Base-by-base conservation (phyloP, 129 eudicot genomes). In the Apium graveolens region DNA sequence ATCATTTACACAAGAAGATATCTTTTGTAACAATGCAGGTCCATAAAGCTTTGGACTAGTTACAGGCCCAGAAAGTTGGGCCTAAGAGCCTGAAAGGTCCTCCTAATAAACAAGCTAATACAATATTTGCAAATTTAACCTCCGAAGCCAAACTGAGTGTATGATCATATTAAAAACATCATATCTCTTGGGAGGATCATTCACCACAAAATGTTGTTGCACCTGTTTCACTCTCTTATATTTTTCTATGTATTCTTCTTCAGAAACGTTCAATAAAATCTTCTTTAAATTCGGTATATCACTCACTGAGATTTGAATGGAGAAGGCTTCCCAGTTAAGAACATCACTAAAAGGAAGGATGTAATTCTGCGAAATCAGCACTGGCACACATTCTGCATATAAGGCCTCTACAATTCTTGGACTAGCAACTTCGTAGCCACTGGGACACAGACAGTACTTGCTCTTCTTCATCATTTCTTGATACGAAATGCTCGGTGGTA, bases 341-440 rank as follows among this genome's bases (percentile, higher is more conserved):
- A 92, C 97, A 76, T 92, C 97, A 66, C 91, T 90, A 55, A 90
- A 90, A 13, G 97, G 97, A 70, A 84, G 80, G 8, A 92, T 69
- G 49, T 92, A 88, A 17, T 85, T 60, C 38, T 90, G 86, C 8
- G 96, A 90, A 53, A 92, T 87, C 85, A 92, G 76, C 57, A 92
- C 96, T 0, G 97, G 97, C 84, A 92, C 93, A 76, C 97, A 92
- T 34, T 87, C 93, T 26, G 93, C 90, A 27, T 90, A 90, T 27
- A 92, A 85, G 0, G 97, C 96, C 83, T 92, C 97, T 20, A 84
- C 90, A 55, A 90, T 80, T 63, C 97, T 81, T 1, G 96, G 97
- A 49, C 93, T 92, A 17, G 97, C 96, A 21, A 90, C 97, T 82
- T 94, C 98, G 51, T 41, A 82, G 32, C 98, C 98, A 79, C 98